Base-by-base conservation (phyloP, 1,284 basidiomycete species). In the Ceratobasidium sp. region DNA sequence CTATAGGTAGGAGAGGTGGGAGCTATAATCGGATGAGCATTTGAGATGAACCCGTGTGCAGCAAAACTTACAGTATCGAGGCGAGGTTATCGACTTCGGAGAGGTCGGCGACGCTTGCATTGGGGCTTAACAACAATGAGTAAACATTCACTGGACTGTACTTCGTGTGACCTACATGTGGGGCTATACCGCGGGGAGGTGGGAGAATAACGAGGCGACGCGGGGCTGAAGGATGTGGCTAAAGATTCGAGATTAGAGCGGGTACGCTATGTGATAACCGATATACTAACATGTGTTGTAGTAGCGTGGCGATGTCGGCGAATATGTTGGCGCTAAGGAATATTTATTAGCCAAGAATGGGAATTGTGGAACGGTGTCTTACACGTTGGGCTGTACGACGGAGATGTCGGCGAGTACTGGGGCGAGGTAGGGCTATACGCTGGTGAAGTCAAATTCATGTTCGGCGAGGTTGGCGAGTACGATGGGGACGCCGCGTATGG, bases 121-220 rank as follows among this genome's bases (percentile, higher is more conserved):
- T 29, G 92, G 89, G 74, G 92, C 88, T 88, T 24, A 66, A 78
- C 22, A 77, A 77, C 43, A 78, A 76, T 78, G 77, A 76, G 54
- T 71, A 22, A 53, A 78, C 77, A 69, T 72, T 31, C 13, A 66
- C 64, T 73, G 77, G 61, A 77, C 8, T 34, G 76, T 29, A 74
- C 37, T 53, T 34, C 11, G 77, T 75, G 76, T 76, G 49, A 72
- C 77, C 76, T 48, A 78, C 80, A 82, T 37, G 92, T 89, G n/a
- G 93, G 93, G 76, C 91, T 93, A 84, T 93, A 94, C 0, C 92
- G 92, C 0, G 93, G 93, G 79, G 92, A 94, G 22, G 92, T 92
- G 0, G 93, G 93, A 9, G 91, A 93, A 82, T 93, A 94, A 24
- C 90, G 87, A 13, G 93, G 93, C 2, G 92, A 94, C 1, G 93